These are phyloP conservation scores for Trichophyton schoenleinii DNA, from an alignment of 2,329 filamentous ascomycete genomes.

Conservation along the genomic window DNA sequence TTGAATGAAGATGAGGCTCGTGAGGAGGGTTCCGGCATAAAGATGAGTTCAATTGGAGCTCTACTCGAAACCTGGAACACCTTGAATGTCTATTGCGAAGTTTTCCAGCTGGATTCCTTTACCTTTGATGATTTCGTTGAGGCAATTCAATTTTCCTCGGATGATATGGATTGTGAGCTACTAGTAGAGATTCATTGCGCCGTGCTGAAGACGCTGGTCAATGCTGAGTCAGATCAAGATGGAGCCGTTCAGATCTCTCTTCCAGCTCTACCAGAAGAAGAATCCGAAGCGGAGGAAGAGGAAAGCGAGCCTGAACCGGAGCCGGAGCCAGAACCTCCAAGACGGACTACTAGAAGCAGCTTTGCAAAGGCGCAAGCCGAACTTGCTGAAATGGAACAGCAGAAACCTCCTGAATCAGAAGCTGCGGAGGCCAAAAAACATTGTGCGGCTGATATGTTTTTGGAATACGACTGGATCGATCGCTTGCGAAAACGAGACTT, in stretches of 20 bases:
- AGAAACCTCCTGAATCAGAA: conserved; percentile 36
- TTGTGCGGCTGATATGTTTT: conserved; percentile 60
- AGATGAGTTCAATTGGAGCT: conserved; percentile 73
- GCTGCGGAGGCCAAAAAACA: conserved; percentile 27
- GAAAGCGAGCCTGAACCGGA: conserved; percentile 48
- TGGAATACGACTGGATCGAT: conserved; percentile 69
- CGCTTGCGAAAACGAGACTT: conserved; percentile 74
- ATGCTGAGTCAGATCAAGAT: conserved; percentile 54
- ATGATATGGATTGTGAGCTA: conserved; percentile 65
- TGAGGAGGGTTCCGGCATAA: conserved; percentile 36
- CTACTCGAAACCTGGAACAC: conserved; percentile 92
- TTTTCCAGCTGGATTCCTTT: conserved; percentile 89
- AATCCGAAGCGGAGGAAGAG: conserved; percentile 50
- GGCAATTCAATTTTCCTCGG: conserved; percentile 64
- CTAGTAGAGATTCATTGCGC: conserved; percentile 87
- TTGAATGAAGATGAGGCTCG: conserved; percentile 48
- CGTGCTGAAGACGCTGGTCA: conserved; percentile 74
- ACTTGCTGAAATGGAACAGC: conserved; percentile 48
- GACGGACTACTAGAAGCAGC: conserved; percentile 72
- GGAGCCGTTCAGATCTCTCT: conserved; percentile 69
- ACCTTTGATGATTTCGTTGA: conserved; percentile 95
- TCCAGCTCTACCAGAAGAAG: conserved; percentile 60
- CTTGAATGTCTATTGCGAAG: conserved; percentile 92
- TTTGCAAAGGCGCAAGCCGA: conserved; percentile 69
- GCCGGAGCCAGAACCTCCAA: conserved; percentile 57